Evolutionary conservation across 176 grass and related monocot species (phyloP), one percentile per base, ranked within the genome.

Genomic region (Phyllostachys edulis): DNA sequence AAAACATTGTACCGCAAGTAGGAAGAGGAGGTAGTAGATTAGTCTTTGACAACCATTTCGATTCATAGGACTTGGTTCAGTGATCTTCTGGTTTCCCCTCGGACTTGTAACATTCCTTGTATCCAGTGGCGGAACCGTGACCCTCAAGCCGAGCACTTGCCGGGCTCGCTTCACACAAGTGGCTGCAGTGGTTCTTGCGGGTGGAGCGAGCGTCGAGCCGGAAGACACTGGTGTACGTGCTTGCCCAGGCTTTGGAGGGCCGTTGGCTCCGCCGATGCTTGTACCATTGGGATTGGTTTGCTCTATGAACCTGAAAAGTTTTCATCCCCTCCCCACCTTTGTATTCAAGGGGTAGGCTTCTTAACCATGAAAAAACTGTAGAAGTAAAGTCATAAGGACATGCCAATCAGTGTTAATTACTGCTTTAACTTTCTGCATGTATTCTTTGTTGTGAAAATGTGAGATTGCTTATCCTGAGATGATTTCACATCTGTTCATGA

Each of bases 41-140:
- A 71, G n/a, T 32, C 38, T 36, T 8, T 27, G 47, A 52, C 73
- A 77, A 39, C 40, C 65, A 26, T 49, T 85, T 77, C 1, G 55
- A 59, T 85, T 34, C 65, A 27, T 50, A 50, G 14, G 1, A 71
- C 32, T 52, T 52, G 6, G 67, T 40, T 63, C 45, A 12, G 44
- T 32, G 34, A 80, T 72, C 32, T n/a, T 40, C 51, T 79, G 3
- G 36, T 27, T 72, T 36, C 3, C 32, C 36, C 16, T 9, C 41
- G 1, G 29, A 1, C 32, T 32, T 55, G 57, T 86, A 65, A 80
- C 44, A 73, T 86, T 71, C 32, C 46, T 62, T 73, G n/a, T n/a
- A n/a, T n/a, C n/a, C n/a, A n/a, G n/a, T n/a, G n/a, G n/a, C n/a
- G n/a, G n/a, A n/a, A n/a, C n/a, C n/a, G n/a, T n/a, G n/a, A n/a